These are phyloP conservation scores for Cladosporium phlei DNA, from an alignment of 2,329 filamentous ascomycete species.

Conservation along the genomic window DNA sequence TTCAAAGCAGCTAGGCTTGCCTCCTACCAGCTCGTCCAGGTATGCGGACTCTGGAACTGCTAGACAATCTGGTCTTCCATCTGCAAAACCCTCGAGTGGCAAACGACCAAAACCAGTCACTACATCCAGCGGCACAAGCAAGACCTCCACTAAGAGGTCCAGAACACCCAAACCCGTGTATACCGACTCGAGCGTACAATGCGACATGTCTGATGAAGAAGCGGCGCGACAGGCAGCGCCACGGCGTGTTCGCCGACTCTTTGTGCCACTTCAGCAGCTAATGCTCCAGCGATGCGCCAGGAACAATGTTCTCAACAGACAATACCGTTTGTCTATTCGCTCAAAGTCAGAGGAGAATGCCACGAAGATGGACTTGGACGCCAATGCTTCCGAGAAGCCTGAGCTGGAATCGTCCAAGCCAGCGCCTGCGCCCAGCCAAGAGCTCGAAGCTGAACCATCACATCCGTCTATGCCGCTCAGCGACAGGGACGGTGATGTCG, in stretches of 20 bases:
- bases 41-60: slow-evolving; percentile 27
- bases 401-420: neutral
- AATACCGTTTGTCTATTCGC: slow-evolving; percentile 1
- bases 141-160: neutral
- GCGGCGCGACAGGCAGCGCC: slow-evolving; percentile 16
- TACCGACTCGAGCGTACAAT: slow-evolving; percentile 28
- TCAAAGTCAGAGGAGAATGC: slow-evolving; percentile 28
- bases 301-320: slow-evolving; percentile 24
- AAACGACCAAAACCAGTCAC: slow-evolving; percentile 18
- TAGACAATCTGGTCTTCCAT: slow-evolving; percentile 20
- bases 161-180: slow-evolving; percentile 28
- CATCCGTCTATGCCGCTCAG: neutral
- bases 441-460: too few species aligned
- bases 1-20: slow-evolving; percentile 38
- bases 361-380: slow-evolving; percentile 44
- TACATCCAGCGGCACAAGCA: slow-evolving; percentile 5
- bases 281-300: slow-evolving; percentile 31
- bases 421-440: too few species aligned
- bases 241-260: slow-evolving; percentile 22
- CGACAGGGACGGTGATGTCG: slow-evolving; percentile 3
- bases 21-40: slow-evolving; percentile 26
- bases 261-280: slow-evolving; percentile 28
- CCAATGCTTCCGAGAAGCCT: neutral
- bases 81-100: slow-evolving; percentile 17
- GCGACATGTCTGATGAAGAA: slow-evolving; percentile 33